Base-by-base conservation (phyloP, 176 grass and related monocot genomes). In the Tillandsia fasciculata region DNA sequence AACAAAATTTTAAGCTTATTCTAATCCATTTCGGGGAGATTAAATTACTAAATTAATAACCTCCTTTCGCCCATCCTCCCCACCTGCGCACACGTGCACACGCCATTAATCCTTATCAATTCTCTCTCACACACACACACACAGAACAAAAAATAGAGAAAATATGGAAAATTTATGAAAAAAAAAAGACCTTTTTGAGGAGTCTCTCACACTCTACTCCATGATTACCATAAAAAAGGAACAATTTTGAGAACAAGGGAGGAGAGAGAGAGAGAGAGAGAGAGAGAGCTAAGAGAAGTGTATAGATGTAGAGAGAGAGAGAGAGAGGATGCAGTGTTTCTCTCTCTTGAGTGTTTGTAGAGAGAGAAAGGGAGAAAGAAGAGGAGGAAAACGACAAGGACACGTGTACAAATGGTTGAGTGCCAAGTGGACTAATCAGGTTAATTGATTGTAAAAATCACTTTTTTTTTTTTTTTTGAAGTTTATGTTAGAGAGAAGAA, bases 21-120 rank as follows among this genome's bases (percentile, higher is more conserved):
- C 33, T 67, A 48, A 67, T 33, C 33, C 28, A 67, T 49, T 67
- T 15, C 5, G 18, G 15, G n/a, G 33, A 42, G 33, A 42, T 42
- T 42, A 67, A 3, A 48, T 12, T 42, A 67, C n/a, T 47, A 33
- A 67, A 67, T 17, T 47, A 33, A 67, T 47, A 33, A 67, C 22
- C 14, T 33, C 33, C 33, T 42, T 5, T 42, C 33, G 33, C 65
- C 48, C 65, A 67, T 8, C 65, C 13, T 24, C 9, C 48, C 27
- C 65, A 67, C 29, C 65, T 67, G 65, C 65, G 48, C 65, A 67
- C 65, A 67, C 65, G 65, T 67, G 65, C 65, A 67, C 27, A 26
- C 26, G 27, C 27, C 65, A 42, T 42, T 42, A 42, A 42, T 42
- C 33, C 33, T 42, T 42, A 42, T 42, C 33, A 42, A 42, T 42